Base-by-base conservation (phyloP, 192 early-diverging fungal genomes). In the Entomortierella lignicola region DNA sequence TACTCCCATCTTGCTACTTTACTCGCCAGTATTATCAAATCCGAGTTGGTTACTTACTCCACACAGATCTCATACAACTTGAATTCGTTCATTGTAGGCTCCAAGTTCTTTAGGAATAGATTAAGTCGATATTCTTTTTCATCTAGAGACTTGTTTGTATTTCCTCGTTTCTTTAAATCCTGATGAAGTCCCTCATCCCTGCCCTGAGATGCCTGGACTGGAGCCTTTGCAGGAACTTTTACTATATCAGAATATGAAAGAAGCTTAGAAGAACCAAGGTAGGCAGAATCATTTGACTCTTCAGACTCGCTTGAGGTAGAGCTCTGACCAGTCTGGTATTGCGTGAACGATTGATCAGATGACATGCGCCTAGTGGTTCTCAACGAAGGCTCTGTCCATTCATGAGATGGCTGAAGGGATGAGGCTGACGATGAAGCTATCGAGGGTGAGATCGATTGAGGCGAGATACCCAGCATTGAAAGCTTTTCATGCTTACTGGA, bases 1-100 rank as follows among this genome's bases (percentile, higher is more conserved):
- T 15, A 11, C 4, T 13, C 4, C 47, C 25, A 48, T 52, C 50
- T 52, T 10, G n/a, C 34, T 37, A 37, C 34, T n/a, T n/a, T n/a
- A n/a, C n/a, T n/a, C n/a, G n/a, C 21, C 5, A 55, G 51, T 7
- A 44, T 50, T 31, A 50, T 20, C 21, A 6, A 42, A n/a, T n/a
- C n/a, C n/a, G n/a, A n/a, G n/a, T n/a, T n/a, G n/a, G n/a, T n/a
- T n/a, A 42, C 74, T 63, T 66, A 79, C 75, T 79, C 17, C 27
- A 70, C 67, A 21, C 75, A 79, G 18, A 79, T 55, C 5, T 79
- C 62, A 26, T 79, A 79, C 4, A 79, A 37, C 44, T 61, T 63
- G 57, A 44, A 79, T 32, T 79, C 75, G 32, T 79, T 30, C 75
- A 79, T 79, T 21, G 62, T 66, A 20, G 75, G 67, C 42, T 79